Conservation (phyloP, 306 rosid genomes). For the Pyrus pyrifolia region DNA sequence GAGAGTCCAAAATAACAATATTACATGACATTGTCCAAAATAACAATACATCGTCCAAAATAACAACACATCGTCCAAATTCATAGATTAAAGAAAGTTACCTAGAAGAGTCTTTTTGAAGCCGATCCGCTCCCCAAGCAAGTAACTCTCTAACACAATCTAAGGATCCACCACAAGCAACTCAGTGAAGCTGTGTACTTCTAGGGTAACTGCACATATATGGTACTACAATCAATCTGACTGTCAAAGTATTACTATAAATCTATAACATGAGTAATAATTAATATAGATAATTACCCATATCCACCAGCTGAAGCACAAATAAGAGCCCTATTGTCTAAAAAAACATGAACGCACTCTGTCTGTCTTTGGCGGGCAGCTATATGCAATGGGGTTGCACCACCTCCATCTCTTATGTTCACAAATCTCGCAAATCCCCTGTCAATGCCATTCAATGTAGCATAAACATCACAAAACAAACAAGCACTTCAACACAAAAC, state of each 20-base stretch:
- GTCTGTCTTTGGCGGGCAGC: constrained; percentile 62
- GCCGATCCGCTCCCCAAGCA: constrained; percentile 92
- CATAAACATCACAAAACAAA: background rate
- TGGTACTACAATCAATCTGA: constrained; percentile 30
- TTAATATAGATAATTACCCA: constrained; percentile 35
- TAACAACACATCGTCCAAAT: no score
- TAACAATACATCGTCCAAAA: no score
- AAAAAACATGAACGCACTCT: constrained; percentile 56
- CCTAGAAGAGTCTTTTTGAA: constrained; percentile 72
- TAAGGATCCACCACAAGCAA: constrained; percentile 76
- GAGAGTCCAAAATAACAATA: no score
- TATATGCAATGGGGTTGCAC: constrained; percentile 82
- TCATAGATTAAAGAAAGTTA: constrained; percentile 15
- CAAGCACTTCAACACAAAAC: no score
- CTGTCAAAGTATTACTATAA: constrained; percentile 8
- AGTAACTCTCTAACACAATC: constrained; percentile 79
- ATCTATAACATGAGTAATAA: background rate
- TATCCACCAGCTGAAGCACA: constrained; percentile 72
- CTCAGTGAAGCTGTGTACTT: constrained; percentile 80
- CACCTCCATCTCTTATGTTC: constrained; percentile 80
- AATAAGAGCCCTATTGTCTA: constrained; percentile 81
- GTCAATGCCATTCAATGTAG: constrained; percentile 16
- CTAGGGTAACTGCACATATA: constrained; percentile 62
- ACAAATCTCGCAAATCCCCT: constrained; percentile 93
- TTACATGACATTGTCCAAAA: no score